A percentile compares a stretch with the other conserved stretches of the same genome.
phyloP scores from a whole-genome alignment of 1,284 basidiomycete genomes.

The Cutaneotrichosporon spelunceum region DNA sequence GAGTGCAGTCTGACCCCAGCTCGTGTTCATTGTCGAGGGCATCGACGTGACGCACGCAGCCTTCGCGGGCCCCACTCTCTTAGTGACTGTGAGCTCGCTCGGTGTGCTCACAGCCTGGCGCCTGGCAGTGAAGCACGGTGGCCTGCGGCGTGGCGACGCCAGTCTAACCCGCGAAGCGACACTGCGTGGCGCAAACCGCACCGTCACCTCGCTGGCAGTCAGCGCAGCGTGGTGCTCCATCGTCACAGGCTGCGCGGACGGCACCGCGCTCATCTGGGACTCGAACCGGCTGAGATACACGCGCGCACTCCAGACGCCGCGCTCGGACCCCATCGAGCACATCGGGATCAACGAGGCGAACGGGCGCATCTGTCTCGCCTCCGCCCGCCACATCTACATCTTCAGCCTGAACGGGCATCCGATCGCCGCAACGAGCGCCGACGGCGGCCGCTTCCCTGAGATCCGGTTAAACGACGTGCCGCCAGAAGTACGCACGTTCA shows the following conservation, averaged over 20 bases:
- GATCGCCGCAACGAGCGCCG: conserved; percentile 38
- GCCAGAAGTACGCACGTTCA: conserved; percentile 24
- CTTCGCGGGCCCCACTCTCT: conserved; percentile 67
- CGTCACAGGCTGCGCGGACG: conserved; percentile 79
- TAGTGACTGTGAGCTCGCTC: conserved; percentile 73
- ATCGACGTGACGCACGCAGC: conserved; percentile 68
- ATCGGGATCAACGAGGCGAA: conserved; percentile 80
- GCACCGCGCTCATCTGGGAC: conserved; percentile 86
- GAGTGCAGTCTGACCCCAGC: conserved; percentile 50
- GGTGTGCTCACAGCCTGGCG: conserved; percentile 77
- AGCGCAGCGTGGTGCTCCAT: conserved; percentile 79
- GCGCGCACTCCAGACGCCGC: conserved; percentile 66
- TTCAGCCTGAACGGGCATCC: conserved; percentile 51
- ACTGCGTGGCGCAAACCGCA: conserved; percentile 69
- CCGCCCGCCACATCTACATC: conserved; percentile 39
- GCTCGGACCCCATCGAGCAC: conserved; percentile 60
- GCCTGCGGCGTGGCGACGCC: conserved; percentile 36
- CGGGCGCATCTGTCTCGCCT: conserved; percentile 55
- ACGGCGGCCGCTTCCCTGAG: conserved; percentile 22
- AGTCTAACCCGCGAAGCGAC: conserved; percentile 62
- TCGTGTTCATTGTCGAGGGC: conserved; percentile 71
- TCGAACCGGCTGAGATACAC: conserved; percentile 76
- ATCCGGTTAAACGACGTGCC: conserved; percentile 19
- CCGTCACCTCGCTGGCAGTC: conserved; percentile 67
- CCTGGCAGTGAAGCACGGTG: conserved; percentile 47